phyloP scores from a whole-genome alignment of 306 rosid species.

The Phaseolus lunatus region DNA sequence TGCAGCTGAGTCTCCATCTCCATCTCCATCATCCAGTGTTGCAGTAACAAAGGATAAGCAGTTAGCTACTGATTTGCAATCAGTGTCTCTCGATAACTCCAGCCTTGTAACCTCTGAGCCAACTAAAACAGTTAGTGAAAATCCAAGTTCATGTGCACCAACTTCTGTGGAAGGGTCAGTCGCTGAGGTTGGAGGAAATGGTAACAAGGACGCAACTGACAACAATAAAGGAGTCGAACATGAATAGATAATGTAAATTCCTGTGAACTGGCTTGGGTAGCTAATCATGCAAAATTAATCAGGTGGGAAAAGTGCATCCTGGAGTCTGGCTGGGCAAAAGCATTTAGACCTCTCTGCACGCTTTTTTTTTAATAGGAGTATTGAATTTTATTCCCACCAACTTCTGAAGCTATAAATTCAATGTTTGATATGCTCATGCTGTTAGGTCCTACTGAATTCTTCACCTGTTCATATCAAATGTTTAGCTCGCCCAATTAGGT shows the following conservation, averaged over 20 bases:
- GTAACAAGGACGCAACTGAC: slow-evolving; percentile 43
- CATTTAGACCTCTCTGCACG: slow-evolving; percentile 54
- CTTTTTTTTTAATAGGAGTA: slow-evolving; percentile 54
- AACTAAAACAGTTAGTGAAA: slow-evolving; percentile 51
- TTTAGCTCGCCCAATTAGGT: slow-evolving; percentile 51
- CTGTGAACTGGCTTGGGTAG: slow-evolving; percentile 56
- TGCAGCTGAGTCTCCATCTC: slow-evolving; percentile 56
- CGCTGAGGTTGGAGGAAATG: slow-evolving; percentile 41
- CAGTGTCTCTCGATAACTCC: slow-evolving; percentile 40
- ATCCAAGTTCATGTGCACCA: slow-evolving; percentile 39
- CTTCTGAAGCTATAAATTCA: slow-evolving; percentile 53
- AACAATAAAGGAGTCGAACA: slow-evolving; percentile 49
- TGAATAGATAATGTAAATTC: slow-evolving; percentile 66
- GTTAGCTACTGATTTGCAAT: slow-evolving; percentile 50
- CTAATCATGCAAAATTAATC: slow-evolving; percentile 64
- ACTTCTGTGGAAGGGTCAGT: slow-evolving; percentile 37
- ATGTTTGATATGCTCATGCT: slow-evolving; percentile 50
- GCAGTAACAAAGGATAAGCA: slow-evolving; percentile 48
- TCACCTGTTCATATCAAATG: slow-evolving; percentile 59
- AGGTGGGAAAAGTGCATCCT: slow-evolving; percentile 72
- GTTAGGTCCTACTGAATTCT: slow-evolving; percentile 53
- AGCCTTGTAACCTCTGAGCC: slow-evolving; percentile 47
- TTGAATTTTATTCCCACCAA: slow-evolving; percentile 69
- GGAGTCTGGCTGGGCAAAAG: slow-evolving; percentile 60
- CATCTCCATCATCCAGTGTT: slow-evolving; percentile 59